These are phyloP conservation scores for Rhizopus arrhizus DNA, from an alignment of 371 early-diverging fungal species.

Conservation along the genomic window DNA sequence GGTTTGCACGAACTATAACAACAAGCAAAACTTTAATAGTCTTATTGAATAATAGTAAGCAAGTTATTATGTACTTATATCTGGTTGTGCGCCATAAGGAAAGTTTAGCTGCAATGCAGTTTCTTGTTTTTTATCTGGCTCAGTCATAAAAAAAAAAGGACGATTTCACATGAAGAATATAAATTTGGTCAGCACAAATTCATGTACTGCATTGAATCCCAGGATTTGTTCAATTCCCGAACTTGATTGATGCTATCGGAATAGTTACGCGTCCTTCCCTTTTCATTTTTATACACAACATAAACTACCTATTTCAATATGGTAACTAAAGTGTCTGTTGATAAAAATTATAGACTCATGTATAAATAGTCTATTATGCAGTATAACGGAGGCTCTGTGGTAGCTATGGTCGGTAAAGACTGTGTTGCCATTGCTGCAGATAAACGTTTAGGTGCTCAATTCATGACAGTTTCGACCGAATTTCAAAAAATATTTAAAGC, in stretches of 20 bases:
- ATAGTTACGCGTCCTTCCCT: neutral
- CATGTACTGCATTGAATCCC: too few relatives aligned
- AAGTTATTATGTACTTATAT: slow-evolving; percentile 59
- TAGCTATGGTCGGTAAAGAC: slow-evolving; percentile 98
- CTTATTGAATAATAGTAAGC: neutral
- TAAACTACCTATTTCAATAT: neutral
- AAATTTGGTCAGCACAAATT: too few relatives aligned
- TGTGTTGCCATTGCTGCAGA: slow-evolving; percentile 99
- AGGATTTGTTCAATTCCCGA: too few relatives aligned
- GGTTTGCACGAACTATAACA: slow-evolving; percentile 75
- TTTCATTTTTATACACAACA: neutral
- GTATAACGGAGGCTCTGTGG: slow-evolving; percentile 94
- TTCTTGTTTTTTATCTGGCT: neutral
- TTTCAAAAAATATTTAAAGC: slow-evolving; percentile 94
- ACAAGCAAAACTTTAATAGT: neutral
- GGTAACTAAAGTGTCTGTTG: neutral
- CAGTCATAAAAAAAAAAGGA: too few relatives aligned
- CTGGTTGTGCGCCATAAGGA: slow-evolving; percentile 79
- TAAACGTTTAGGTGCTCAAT: slow-evolving; percentile 89
- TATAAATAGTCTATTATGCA: slow-evolving; percentile 72
- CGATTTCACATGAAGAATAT: too few relatives aligned
- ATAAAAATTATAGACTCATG: neutral
- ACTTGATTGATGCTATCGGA: too few relatives aligned
- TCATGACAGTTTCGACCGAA: slow-evolving; percentile 91
- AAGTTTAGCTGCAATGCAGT: slow-evolving; percentile 42